phyloP scores from a whole-genome alignment of 257 asterid genomes.

The Rhazya stricta region DNA sequence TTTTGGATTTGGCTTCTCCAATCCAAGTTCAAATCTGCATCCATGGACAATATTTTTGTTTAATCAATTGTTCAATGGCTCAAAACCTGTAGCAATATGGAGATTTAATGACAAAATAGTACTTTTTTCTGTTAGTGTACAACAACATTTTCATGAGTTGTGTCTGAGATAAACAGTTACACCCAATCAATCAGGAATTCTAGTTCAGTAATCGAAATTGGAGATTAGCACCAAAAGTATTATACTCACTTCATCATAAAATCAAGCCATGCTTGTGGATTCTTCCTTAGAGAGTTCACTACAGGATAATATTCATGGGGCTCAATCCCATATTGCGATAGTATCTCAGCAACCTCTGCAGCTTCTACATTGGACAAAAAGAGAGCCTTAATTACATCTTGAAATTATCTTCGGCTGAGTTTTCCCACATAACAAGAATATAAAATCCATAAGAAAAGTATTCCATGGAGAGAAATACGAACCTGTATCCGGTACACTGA shows the following conservation, averaged over 20 bases:
- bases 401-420: not conserved
- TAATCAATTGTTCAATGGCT: no score
- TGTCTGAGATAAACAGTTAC: no score
- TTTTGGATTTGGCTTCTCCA: slow-evolving; percentile 91
- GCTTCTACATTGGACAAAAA: slow-evolving; percentile 54
- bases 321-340: slow-evolving; percentile 65
- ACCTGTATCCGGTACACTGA: slow-evolving; percentile 86
- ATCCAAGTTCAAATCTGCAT: slow-evolving; percentile 80
- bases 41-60: not conserved
- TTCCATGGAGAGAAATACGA: not conserved
- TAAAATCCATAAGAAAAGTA: not conserved
- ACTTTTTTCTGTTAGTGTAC: no score
- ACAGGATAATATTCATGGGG: slow-evolving; percentile 76
- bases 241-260: slow-evolving; percentile 85
- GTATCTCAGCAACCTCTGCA: slow-evolving; percentile 88
- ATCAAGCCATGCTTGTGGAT: slow-evolving; percentile 91
- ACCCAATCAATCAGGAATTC: no score
- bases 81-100: no score
- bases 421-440: no score
- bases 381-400: not conserved
- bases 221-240: no score
- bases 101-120: no score
- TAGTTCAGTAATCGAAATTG: not conserved
- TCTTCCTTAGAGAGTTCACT: slow-evolving; percentile 77
- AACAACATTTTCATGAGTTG: no score